Evolutionary conservation across 768 basidiomycete genomes (phyloP), one percentile per base, ranked within the genome.

Genomic region (Suillus plorans): DNA sequence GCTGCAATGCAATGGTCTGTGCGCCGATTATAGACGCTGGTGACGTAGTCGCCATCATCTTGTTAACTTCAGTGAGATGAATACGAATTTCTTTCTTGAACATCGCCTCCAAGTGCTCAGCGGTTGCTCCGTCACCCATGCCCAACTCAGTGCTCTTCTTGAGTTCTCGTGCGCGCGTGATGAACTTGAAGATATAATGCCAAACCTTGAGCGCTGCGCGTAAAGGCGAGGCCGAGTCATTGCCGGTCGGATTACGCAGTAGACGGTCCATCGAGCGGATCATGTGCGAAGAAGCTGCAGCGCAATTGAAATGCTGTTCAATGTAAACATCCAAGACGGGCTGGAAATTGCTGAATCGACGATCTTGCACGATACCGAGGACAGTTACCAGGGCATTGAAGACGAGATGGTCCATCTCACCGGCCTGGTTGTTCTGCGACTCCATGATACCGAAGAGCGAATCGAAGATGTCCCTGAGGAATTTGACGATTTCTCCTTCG

Each of bases 151-250:
- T 90, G 7, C 82, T 80, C 75, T 93, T 93, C 75, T 97, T 95
- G 53, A 97, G 75, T 70, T 95, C 94, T 42, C 95, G 82, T 3
- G 95, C 90, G n/a, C 92, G 85, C 18, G 92, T 88, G 71, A 97
- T 91, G 77, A 99, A 94, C 74, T 92, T 93, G 86, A 98, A 94
- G 69, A 99, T 88, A 72, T 96, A 94, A 72, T 95, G 91, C 95
- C 95, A 97, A 37, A 98, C 97, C 75, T 98, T 98, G 66, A 99
- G 81, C 18, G 95, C 92, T 13, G 94, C 89, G 41, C 96, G 89
- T 63, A 98, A 83, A 6, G 86, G 85, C 20, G 91, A 89, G 0
- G 91, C 94, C 4, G 85, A 86, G 28, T 93, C 91, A 10, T 81
- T 78, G 25, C 87, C 84, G 0, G 89, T 86, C 14, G 94, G 93